phyloP scores from a whole-genome alignment of 495 filamentous ascomycete species.

The Parathielavia hyrcaniae region DNA sequence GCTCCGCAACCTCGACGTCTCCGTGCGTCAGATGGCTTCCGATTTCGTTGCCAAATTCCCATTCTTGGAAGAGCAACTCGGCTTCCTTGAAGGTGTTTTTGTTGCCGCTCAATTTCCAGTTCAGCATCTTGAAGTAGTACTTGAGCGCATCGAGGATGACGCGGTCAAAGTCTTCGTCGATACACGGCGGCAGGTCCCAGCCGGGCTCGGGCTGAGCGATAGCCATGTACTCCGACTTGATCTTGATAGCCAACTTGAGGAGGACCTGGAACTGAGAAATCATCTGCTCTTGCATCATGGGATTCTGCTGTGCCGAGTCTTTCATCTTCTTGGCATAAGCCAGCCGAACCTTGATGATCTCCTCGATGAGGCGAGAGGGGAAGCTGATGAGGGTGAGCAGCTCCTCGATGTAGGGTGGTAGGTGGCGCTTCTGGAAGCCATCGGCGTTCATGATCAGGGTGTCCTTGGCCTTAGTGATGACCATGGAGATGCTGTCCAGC shows the following conservation, averaged over 20 bases:
- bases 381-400: slow-evolving; percentile 94
- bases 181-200: slow-evolving; percentile 92
- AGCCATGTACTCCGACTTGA: slow-evolving; percentile 80
- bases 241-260: slow-evolving; percentile 80
- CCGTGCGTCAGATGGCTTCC: slow-evolving; percentile 82
- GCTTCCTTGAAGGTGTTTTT: slow-evolving; percentile 99
- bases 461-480: slow-evolving; percentile 87
- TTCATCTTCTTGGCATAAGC: slow-evolving; percentile 91
- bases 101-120: slow-evolving; percentile 94
- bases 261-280: slow-evolving; percentile 93
- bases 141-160: slow-evolving; percentile 92
- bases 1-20: slow-evolving; percentile 96
- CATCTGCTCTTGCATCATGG: slow-evolving; percentile 93
- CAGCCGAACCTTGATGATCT: slow-evolving; percentile 91
- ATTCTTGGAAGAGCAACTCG: slow-evolving; percentile 94
- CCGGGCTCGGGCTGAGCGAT: slow-evolving; percentile 83
- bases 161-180: slow-evolving; percentile 93
- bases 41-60: slow-evolving; percentile 91
- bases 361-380: slow-evolving; percentile 88
- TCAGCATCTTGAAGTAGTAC: slow-evolving; percentile 95
- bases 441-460: slow-evolving; percentile 84
- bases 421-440: slow-evolving; percentile 79
- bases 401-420: slow-evolving; percentile 96
- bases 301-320: slow-evolving; percentile 72
- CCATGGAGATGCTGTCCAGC: slow-evolving; percentile 70